Base-by-base conservation (phyloP, 2,329 filamentous ascomycete genomes). In the Fusarium pilosicola region DNA sequence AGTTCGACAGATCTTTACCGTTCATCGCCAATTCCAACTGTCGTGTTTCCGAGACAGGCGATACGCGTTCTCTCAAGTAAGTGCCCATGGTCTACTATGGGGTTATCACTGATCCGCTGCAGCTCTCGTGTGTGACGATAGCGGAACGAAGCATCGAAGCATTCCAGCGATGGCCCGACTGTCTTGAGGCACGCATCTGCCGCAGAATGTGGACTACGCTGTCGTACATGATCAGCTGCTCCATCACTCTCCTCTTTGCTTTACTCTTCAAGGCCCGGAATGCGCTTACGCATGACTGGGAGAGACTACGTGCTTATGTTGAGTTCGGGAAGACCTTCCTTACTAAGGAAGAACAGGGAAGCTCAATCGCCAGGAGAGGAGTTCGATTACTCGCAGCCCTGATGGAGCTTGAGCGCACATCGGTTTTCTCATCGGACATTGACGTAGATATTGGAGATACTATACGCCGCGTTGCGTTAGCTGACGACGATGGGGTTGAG, bases 181-280 rank as follows among this genome's bases (percentile, higher is more conserved):
- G 30, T 7, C 18, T 64, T 2, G 56, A 32, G 32, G 15, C 62
- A n/a, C 56, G 56, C 6, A 39, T 64, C 3, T 64, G 62, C 0
- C 45, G 56, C 18, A 15, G 62, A 22, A 62, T 62, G 62, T 64
- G 62, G 62, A 64, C 62, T 1, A 64, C 62, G 5, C 24, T 64
- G 3, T 51, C 62, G 2, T 62, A 64, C 24, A 36, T 64, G 17
- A 51, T 64, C 13, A 64, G 62, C 26, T 64, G 56, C 14, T 62
- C 44, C 12, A 64, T 64, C 3, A 64, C 38, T 3, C 30, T 64
- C 3, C 24, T 61, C 0, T 51, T 64, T 10, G 38, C 62, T 24
- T 18, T 62, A 3, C 44, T 64, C 5, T 62, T 64, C 18, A 32
- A 39, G 18, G 5, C 22, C 3, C 56, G 44, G 14, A 64, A 64